A percentile compares a stretch with the other conserved stretches of the same genome.
Conservation (phyloP, 1,284 basidiomycete genomes). For the Nidula niveotomentosa region DNA sequence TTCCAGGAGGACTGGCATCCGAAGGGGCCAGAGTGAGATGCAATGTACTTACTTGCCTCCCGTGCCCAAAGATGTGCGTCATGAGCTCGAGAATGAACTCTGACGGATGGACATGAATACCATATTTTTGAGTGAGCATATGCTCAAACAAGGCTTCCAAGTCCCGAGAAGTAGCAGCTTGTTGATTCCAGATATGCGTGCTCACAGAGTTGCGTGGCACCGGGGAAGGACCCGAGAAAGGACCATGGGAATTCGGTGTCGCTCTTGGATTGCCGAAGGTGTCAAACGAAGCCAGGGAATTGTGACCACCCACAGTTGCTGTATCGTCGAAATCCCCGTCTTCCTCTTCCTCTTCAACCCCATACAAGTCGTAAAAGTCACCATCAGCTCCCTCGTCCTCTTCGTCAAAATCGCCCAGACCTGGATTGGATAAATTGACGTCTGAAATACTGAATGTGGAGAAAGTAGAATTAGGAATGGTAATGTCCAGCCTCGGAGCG, state of each 20-base stretch:
- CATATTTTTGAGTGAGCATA: conserved; percentile 33
- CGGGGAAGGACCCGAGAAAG: conserved; percentile 4
- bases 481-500: conserved; percentile 16
- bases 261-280: conserved; percentile 2
- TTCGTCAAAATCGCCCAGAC: conserved; percentile 18
- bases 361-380: conserved; percentile 24
- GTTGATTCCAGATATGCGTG: conserved; percentile 17
- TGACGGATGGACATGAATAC: conserved; percentile 28
- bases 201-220: neutral
- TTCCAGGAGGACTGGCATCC: conserved; percentile 4
- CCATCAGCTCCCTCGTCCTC: conserved; percentile 16
- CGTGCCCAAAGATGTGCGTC: conserved; percentile 30
- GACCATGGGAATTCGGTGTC: neutral
- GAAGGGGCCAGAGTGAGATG: conserved; percentile 32
- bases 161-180: conserved; percentile 22
- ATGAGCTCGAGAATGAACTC: conserved; percentile 31
- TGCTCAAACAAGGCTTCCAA: conserved; percentile 36
- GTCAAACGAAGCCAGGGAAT: conserved; percentile 5
- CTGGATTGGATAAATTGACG: conserved; percentile 17
- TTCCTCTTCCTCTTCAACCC: conserved; percentile 21
- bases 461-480: conserved; percentile 21
- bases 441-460: conserved; percentile 22
- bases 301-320: conserved; percentile 18
- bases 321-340: conserved; percentile 17
- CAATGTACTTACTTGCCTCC: conserved; percentile 28